Evolutionary conservation across 2,329 filamentous ascomycete species (phyloP).

Genomic region (Alternaria alternata): DNA sequence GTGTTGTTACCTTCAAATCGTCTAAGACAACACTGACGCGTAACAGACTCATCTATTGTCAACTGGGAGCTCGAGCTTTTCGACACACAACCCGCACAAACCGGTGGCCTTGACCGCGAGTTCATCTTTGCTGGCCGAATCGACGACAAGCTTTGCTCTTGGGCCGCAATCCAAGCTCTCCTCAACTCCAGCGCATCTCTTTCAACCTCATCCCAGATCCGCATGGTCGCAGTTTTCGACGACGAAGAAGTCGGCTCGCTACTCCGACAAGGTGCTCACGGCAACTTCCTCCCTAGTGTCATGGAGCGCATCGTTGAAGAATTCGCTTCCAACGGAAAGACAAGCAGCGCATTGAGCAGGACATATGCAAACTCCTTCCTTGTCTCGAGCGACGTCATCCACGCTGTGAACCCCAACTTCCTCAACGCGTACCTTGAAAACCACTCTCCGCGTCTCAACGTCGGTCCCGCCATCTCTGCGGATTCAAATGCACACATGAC

Average conservation of each 20-base stretch:
- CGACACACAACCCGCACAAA: slow-evolving; percentile 83
- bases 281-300: slow-evolving; percentile 84
- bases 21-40: slow-evolving; percentile 1
- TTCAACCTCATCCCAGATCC: slow-evolving; percentile 73
- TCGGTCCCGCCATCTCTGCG: slow-evolving; percentile 79
- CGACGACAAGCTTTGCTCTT: slow-evolving; percentile 97
- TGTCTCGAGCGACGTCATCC: slow-evolving; percentile 89
- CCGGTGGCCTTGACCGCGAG: slow-evolving; percentile 86
- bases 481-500: slow-evolving; percentile 97
- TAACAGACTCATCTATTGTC: slow-evolving; percentile 72
- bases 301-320: slow-evolving; percentile 83
- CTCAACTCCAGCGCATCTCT: slow-evolving; percentile 65
- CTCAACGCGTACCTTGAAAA: slow-evolving; percentile 80
- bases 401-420: slow-evolving; percentile 96
- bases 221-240: slow-evolving; percentile 93
- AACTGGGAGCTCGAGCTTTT: slow-evolving; percentile 98
- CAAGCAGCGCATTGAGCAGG: slow-evolving; percentile 71
- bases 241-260: slow-evolving; percentile 95
- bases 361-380: slow-evolving; percentile 94
- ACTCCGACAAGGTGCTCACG: slow-evolving; percentile 85
- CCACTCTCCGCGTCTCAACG: slow-evolving; percentile 87
- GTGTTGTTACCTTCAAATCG: slow-evolving; percentile 3
- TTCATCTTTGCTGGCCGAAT: slow-evolving; percentile 95
- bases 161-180: slow-evolving; percentile 85
- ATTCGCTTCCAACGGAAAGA: slow-evolving; percentile 56